Base-by-base conservation (phyloP, 1,284 basidiomycete genomes). In the Marasmius sp. region DNA sequence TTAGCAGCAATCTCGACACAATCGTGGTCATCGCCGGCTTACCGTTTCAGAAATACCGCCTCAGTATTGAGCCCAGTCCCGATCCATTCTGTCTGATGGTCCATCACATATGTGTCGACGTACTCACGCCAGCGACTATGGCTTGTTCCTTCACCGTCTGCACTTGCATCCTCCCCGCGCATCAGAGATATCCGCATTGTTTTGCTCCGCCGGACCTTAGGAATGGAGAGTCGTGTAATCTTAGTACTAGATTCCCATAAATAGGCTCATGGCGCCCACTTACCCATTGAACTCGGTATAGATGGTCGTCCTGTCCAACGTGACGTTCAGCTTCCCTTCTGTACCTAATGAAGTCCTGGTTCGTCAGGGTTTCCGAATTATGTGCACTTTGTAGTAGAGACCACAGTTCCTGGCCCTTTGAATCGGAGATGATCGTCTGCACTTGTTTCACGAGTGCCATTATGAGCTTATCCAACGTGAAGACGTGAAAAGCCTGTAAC, bases 201-300 rank as follows among this genome's bases (percentile, higher is more conserved):
- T 72, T 88, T 86, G 61, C 77, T 74, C 36, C 83, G 80, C 9
- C 81, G 80, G 61, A 89, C 83, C 93, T 95, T 43, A n/a, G 5
- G 27, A 27, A 27, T 27, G 27, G 27, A 27, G 33, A 22, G 33
- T 22, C 47, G 33, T 48, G n/a, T 33, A 10, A 47, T 50, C 33
- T 45, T 63, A 20, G 34, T 14, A 39, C 47, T 14, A 18, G 36
- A 50, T 37, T 18, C 41, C 36, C 34, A 61, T 47, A 61, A 63
- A 59, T 61, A 61, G 41, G 12, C 20, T 37, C 52, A 33, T 9
- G 61, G 56, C 18, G 34, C 50, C 54, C 50, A 72, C 88, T 71
- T 73, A 95, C 94, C 92, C 94, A 98, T 81, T 95, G 92, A 47
- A 98, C 80, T 65, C 93, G 87, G 79, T 94, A 98, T 64, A 98